Evolutionary conservation across 495 filamentous ascomycete genomes (phyloP).

Genomic region (Oleoguttula mirabilis): DNA sequence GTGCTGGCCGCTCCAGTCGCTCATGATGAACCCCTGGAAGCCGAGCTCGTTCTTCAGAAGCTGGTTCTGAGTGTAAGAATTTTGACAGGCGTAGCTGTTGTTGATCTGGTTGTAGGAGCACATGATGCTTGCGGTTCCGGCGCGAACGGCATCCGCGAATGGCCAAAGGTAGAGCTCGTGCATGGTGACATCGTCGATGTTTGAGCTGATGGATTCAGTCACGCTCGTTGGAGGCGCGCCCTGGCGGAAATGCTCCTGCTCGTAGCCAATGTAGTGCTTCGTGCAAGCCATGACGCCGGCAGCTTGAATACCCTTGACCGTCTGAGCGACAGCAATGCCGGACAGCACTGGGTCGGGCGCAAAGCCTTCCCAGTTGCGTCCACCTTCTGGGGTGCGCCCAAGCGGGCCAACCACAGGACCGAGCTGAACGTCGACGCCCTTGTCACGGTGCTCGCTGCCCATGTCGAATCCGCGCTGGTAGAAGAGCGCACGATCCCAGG

Average conservation of each 20-base stretch:
- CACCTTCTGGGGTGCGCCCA: conserved; percentile 54
- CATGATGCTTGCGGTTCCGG: conserved; percentile 47
- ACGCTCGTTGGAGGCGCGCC: conserved; percentile 11
- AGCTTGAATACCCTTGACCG: conserved; percentile 31
- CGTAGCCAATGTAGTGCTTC: conserved; percentile 32
- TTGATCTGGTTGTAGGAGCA: conserved; percentile 85
- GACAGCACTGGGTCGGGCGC: conserved; percentile 33
- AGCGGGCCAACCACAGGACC: conserved; percentile 81
- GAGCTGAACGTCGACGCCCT: conserved; percentile 62
- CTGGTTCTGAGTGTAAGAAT: conserved; percentile 66
- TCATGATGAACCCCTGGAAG: conserved; percentile 91
- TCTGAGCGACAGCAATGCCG: conserved; percentile 29
- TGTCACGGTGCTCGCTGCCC: conserved; percentile 29
- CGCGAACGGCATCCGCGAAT: conserved; percentile 47
- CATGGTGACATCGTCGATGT: conserved; percentile 87
- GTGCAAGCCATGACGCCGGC: conserved; percentile 32
- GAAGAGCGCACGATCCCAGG: conserved; percentile 30
- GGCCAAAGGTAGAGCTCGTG: conserved; percentile 93
- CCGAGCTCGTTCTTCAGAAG: conserved; percentile 82
- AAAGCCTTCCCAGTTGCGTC: conserved; percentile 66
- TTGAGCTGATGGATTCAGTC: conserved; percentile 43
- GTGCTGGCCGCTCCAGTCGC: conserved; percentile 81
- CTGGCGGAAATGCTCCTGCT: conserved; percentile 62
- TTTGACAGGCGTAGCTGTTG: conserved; percentile 57
- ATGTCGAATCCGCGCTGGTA: conserved; percentile 32